Evolutionary conservation across 345 rosid species (phyloP), one percentile per base, ranked within the genome.

Genomic region (Punica granatum): DNA sequence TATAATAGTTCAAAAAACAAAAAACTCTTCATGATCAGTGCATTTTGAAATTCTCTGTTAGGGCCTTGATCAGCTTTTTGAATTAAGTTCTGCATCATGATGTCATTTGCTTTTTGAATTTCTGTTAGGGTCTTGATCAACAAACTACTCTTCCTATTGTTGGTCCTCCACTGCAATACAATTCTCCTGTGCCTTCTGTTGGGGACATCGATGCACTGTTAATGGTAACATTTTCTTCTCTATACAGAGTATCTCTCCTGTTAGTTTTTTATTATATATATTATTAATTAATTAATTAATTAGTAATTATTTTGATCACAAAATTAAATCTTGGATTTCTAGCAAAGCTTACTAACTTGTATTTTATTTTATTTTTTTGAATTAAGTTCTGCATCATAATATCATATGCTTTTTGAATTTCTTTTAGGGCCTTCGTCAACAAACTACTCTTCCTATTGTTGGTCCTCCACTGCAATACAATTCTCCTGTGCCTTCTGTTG

Each of bases 21-120:
- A 15, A 37, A 37, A 2, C 51, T 46, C 51, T 3, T 37, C 5
- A 37, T 37, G 11, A 37, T 37, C 11, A 4, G 11, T 4, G 41
- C 41, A 37, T 56, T 12, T 9, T 56, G 32, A 41, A 26, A 25
- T 70, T 16, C n/a, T 64, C 46, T 67, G 16, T 69, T 59, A 86
- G 90, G 87, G 81, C 58, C 78, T 82, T 54, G 84, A 86, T 73
- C 90, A 81, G 73, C 71, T 85, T 65, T 70, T 73, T 51, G 19
- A 7, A 46, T 46, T 46, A 15, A 46, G 16, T 6, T 42, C 23
- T 51, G 26, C 19, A 23, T 2, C 16, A 3, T 16, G 19, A 46
- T 46, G 3, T 46, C 19, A 3, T 46, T 46, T 23, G 58, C 23
- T 51, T 51, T 7, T 21, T 51, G 58, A 46, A 25, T 31, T 69